Conservation (phyloP, 1,139 yeast genomes). For the Pneumocystis sp. region DNA sequence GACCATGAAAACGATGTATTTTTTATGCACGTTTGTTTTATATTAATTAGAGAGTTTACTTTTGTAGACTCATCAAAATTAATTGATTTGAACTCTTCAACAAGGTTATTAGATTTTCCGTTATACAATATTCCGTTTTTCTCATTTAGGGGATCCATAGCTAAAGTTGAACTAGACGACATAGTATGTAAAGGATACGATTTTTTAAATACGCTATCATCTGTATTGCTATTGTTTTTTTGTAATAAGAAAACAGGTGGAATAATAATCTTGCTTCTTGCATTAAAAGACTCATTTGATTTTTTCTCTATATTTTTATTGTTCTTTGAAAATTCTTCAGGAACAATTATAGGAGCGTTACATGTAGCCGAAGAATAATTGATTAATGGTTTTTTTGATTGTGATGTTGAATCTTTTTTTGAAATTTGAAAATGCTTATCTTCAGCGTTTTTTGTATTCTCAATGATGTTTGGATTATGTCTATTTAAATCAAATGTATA, state of each 20-base stretch:
- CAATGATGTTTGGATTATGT: neutral
- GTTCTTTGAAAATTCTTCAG: neutral
- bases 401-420: neutral
- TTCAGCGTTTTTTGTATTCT: neutral
- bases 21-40: neutral
- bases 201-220: neutral
- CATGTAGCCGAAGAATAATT: neutral
- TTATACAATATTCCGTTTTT: neutral
- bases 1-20: neutral
- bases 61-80: neutral
- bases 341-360: neutral
- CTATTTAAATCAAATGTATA: neutral
- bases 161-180: neutral
- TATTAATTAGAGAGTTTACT: neutral
- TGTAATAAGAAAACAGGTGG: neutral
- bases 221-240: neutral
- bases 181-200: neutral
- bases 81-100: neutral
- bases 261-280: neutral
- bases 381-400: neutral
- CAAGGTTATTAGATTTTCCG: neutral
- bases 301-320: neutral
- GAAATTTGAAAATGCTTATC: neutral
- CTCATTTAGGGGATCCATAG: neutral
- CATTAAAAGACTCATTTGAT: neutral